Evolutionary conservation across 73 alveolate genomes (phyloP).

Genomic region (Tetrahymena elliotti): DNA sequence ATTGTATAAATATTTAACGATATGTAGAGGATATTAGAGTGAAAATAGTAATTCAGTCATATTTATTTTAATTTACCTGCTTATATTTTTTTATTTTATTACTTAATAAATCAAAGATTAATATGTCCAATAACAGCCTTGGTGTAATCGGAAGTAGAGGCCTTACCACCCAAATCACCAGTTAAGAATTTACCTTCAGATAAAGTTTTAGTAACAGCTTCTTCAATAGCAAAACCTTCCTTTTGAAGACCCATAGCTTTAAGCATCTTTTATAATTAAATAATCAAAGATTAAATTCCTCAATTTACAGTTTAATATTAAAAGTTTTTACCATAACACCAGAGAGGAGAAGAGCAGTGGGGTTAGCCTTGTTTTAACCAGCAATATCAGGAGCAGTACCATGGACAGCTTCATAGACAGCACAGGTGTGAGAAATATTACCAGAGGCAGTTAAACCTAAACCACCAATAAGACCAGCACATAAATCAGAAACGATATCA

Average conservation of each 20-base stretch:
- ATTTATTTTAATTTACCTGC: neutral
- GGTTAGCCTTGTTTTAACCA: conserved; percentile 69
- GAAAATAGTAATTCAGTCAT: neutral
- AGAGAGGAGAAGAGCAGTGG: conserved; percentile 63
- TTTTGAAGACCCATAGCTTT: conserved; percentile 53
- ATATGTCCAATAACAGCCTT: conserved; percentile 42
- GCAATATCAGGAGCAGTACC: conserved; percentile 85
- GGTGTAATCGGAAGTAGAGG: conserved; percentile 54
- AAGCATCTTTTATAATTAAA: conserved; percentile 33
- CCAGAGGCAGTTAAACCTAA: conserved; percentile 72
- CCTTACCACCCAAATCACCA: conserved; percentile 64
- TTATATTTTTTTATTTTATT: neutral
- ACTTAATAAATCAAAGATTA: neutral
- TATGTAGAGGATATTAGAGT: neutral
- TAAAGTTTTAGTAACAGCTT: conserved; percentile 44
- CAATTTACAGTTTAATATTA: neutral
- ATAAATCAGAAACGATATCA: conserved; percentile 67
- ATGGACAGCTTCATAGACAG: conserved; percentile 76
- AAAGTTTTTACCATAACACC: conserved; percentile 52
- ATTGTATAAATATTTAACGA: neutral
- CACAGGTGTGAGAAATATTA: conserved; percentile 60
- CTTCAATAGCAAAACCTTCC: conserved; percentile 49
- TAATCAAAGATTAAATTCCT: neutral
- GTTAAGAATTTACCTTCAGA: conserved; percentile 49
- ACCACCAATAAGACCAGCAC: conserved; percentile 81